Base-by-base conservation (phyloP, 148 eudicot genomes). In the Simmondsia chinensis region DNA sequence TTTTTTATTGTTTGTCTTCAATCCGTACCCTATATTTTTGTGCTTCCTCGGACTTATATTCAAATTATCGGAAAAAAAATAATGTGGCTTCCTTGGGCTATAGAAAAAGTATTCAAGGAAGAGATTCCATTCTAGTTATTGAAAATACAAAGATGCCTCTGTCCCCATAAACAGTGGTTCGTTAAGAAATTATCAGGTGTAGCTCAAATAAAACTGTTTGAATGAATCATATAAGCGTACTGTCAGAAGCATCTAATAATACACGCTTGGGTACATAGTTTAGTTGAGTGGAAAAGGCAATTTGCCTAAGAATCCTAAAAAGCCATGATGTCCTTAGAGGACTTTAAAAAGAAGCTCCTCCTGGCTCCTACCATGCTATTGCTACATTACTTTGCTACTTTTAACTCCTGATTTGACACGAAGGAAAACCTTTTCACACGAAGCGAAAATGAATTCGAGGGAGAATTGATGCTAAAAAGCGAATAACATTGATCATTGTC, bases 51-150 rank as follows among this genome's bases (percentile, higher is more conserved):
- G n/a, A n/a, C n/a, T n/a, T n/a, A n/a, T n/a, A n/a, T n/a, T n/a
- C n/a, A n/a, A n/a, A n/a, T n/a, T n/a, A n/a, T n/a, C n/a, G n/a
- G n/a, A n/a, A n/a, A n/a, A n/a, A n/a, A n/a, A n/a, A n/a, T n/a
- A n/a, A n/a, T n/a, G n/a, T n/a, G n/a, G 54, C 39, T 44, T 52
- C 48, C 22, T 35, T 14, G 31, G 20, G 44, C 43, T 48, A 40
- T 50, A 41, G 50, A 43, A 50, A 59, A 35, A 50, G 43, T 41
- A 59, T 50, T 59, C 57, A 42, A 43, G 21, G n/a, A n/a, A n/a
- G n/a, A n/a, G n/a, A 50, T 42, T 50, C 34, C 2, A 39, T 48
- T 40, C 16, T 26, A 47, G 17, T 11, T 47, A 29, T 13, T 12
- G 36, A 5, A 62, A 28, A 47, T 45, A 14, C 25, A 22, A 49